Percentiles rank a stretch among this genome's conserved stretches.
Evolutionary conservation across 1,284 basidiomycete genomes (phyloP).

Genomic region (Gymnopus androsaceus): DNA sequence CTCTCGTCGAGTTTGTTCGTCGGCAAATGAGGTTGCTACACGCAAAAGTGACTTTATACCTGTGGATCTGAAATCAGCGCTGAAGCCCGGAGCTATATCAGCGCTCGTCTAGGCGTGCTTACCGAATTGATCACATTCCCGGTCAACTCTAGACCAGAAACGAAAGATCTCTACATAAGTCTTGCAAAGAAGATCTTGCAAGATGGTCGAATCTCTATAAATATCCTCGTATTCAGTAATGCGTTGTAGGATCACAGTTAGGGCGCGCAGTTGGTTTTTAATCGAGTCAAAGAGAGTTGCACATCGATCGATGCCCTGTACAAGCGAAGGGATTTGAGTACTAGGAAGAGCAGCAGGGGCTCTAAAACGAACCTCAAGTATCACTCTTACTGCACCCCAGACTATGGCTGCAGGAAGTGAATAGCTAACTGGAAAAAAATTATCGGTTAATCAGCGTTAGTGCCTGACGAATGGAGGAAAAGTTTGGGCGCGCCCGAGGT

Average conservation of each 20-base stretch:
- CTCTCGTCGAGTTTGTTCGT: constrained; percentile 20
- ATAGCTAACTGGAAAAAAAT: constrained; percentile 8
- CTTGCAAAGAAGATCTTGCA: constrained; percentile 21
- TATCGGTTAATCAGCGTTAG: neutral
- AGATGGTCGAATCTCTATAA: constrained; percentile 18
- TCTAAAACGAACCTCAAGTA: constrained; percentile 20
- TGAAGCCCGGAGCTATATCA: neutral
- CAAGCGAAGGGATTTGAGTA: neutral
- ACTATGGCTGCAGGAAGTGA: constrained; percentile 24
- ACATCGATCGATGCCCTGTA: constrained; percentile 18
- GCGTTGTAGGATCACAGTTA: constrained; percentile 13
- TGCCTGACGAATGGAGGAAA: too few species aligned
- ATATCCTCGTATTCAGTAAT: constrained; percentile 17
- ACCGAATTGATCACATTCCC: constrained; percentile 22
- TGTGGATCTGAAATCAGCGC: neutral
- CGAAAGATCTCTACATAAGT: constrained; percentile 24
- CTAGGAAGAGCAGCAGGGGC: neutral
- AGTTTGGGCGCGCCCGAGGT: too few species aligned
- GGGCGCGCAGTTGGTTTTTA: constrained; percentile 16
- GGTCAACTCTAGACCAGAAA: constrained; percentile 25
- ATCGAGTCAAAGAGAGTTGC: constrained; percentile 20
- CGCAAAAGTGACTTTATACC: constrained; percentile 11
- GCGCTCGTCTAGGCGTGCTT: neutral
- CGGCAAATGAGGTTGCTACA: constrained; percentile 12
- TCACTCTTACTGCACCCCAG: constrained; percentile 24